These are phyloP conservation scores for Colletotrichum eleusines DNA, from an alignment of 2,329 filamentous ascomycete species.

Conservation along the genomic window DNA sequence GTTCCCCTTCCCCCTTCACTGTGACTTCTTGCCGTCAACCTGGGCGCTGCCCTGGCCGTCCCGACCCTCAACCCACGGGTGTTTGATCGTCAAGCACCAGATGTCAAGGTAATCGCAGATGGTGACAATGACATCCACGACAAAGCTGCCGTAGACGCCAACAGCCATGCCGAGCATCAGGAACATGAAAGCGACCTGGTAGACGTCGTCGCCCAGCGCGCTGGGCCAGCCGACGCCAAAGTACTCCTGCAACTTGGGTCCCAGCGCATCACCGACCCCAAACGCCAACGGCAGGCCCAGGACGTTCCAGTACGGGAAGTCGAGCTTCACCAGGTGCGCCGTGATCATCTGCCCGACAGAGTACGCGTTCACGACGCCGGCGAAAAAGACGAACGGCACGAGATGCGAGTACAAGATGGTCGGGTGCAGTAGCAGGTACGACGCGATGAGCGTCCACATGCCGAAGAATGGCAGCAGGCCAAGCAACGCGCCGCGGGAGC, in stretches of 20 bases:
- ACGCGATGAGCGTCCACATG: conserved; percentile 80
- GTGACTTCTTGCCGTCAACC: conserved; percentile 57
- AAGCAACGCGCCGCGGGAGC: conserved; percentile 79
- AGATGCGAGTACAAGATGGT: conserved; percentile 85
- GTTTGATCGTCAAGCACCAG: conserved; percentile 98
- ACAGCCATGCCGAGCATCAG: conserved; percentile 85
- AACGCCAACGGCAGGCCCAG: conserved; percentile 81
- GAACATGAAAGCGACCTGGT: conserved; percentile 93
- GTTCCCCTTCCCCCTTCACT: conserved; percentile 36
- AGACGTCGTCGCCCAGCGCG: conserved; percentile 79
- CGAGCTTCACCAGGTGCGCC: conserved; percentile 87
- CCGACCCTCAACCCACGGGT: conserved; percentile 68
- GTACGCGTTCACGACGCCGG: conserved; percentile 92
- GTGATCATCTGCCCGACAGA: conserved; percentile 96
- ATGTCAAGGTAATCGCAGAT: conserved; percentile 99
- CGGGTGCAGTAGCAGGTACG: conserved; percentile 88
- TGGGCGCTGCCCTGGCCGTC: conserved; percentile 48
- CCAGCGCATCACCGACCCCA: conserved; percentile 84
- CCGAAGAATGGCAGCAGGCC: conserved; percentile 85
- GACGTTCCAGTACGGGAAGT: conserved; percentile 92
- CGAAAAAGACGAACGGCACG: conserved; percentile 90
- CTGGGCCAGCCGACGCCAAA: conserved; percentile 80
- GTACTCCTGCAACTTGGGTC: conserved; percentile 72
- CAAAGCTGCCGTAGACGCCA: conserved; percentile 97
- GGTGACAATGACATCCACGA: conserved; percentile 95